phyloP scores from a whole-genome alignment of 495 filamentous ascomycete species.

The Penicillium cataractarum region DNA sequence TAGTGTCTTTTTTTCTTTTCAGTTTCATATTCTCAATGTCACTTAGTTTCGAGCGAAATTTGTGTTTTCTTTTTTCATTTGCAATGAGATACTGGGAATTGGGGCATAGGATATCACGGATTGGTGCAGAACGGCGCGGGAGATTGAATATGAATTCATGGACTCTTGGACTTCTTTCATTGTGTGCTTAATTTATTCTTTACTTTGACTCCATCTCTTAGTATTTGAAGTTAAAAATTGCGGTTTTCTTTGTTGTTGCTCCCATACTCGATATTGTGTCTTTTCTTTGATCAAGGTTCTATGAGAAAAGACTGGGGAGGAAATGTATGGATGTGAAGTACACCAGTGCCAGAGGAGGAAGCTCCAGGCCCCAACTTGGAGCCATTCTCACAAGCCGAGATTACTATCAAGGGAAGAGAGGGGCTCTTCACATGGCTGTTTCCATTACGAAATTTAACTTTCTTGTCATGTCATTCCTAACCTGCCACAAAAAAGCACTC shows the following conservation, averaged over 20 bases:
- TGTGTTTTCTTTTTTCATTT: neutral
- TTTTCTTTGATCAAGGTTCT: constrained; percentile 1
- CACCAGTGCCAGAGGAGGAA: neutral
- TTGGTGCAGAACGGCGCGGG: constrained; percentile 32
- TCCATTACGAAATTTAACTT: no score
- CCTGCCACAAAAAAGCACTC: no score
- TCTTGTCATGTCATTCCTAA: neutral
- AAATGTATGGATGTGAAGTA: neutral
- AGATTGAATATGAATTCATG: constrained; percentile 13
- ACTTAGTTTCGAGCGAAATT: constrained; percentile 12
- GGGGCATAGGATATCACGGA: constrained; percentile 31
- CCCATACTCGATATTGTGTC: constrained; percentile 1
- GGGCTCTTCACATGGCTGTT: no score
- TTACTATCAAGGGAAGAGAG: no score
- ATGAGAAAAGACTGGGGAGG: neutral
- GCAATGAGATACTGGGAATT: constrained; percentile 14
- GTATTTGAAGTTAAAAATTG: constrained; percentile 11
- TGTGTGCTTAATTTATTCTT: constrained; percentile 18
- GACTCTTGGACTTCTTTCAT: constrained; percentile 18
- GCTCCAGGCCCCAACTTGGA: neutral
- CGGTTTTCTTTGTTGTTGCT: constrained; percentile 14
- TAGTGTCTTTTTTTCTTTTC: constrained; percentile 18
- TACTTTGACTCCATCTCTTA: neutral
- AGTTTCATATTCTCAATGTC: constrained; percentile 13
- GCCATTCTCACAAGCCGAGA: no score